These are phyloP conservation scores for Chlorella vulgaris DNA, from an alignment of 139 green algal genomes.

Conservation along the genomic window DNA sequence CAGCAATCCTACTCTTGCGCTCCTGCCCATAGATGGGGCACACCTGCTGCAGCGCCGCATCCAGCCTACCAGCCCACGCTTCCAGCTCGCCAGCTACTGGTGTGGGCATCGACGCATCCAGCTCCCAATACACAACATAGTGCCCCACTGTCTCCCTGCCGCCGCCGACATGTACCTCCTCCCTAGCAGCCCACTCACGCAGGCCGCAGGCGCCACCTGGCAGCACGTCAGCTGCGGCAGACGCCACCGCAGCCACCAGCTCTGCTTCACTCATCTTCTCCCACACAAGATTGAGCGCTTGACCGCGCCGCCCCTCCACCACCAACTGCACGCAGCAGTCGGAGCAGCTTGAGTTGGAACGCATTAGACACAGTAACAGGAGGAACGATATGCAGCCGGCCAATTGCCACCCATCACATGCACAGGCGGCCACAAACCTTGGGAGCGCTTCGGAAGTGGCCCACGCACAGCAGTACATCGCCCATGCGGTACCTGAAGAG, in stretches of 20 bases:
- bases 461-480: conserved; percentile 6
- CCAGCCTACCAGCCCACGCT: background rate
- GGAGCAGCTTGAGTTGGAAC: too few relatives aligned
- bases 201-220: background rate
- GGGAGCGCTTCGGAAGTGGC: background rate
- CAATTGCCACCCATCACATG: background rate
- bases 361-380: too few relatives aligned
- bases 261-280: background rate
- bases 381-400: background rate
- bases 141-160: background rate
- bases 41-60: background rate
- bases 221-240: background rate
- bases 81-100: background rate
- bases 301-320: background rate
- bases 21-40: background rate
- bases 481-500: conserved; percentile 1
- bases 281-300: background rate
- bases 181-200: background rate
- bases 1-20: background rate
- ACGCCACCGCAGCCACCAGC: background rate
- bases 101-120: background rate
- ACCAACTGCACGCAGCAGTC: background rate
- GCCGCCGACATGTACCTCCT: background rate
- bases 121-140: background rate
- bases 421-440: background rate